phyloP scores from a whole-genome alignment of 1,284 basidiomycete species.

The Papiliotrema flavescens region DNA sequence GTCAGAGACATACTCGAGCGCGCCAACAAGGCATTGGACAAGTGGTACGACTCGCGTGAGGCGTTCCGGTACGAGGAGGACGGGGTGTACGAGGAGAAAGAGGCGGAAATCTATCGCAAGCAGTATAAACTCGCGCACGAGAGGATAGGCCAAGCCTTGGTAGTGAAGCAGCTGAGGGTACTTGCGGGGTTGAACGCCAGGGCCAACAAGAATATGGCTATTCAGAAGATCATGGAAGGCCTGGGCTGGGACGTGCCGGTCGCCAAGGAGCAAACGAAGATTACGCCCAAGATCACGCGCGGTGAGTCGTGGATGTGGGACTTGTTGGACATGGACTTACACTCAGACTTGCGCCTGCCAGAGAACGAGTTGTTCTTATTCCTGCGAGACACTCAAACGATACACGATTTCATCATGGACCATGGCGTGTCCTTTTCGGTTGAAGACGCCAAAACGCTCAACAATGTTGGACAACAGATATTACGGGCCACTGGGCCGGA shows the following conservation, averaged over 20 bases:
- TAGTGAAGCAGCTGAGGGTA: neutral
- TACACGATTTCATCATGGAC: conserved; percentile 9
- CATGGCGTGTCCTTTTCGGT: conserved; percentile 9
- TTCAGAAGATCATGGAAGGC: conserved; percentile 1
- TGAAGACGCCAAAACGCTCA: neutral
- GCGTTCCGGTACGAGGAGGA: neutral
- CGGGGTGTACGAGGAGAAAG: neutral
- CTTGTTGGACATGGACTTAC: neutral
- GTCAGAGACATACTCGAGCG: neutral
- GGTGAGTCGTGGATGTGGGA: neutral
- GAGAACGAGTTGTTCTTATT: conserved; percentile 18
- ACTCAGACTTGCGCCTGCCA: conserved; percentile 17
- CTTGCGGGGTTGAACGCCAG: neutral
- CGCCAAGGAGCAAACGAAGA: neutral
- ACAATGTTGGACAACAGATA: conserved; percentile 2
- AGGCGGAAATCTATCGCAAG: neutral
- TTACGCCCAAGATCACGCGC: neutral
- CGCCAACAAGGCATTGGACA: too few species aligned
- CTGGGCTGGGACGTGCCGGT: conserved; percentile 1
- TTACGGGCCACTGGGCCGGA: conserved; percentile 8
- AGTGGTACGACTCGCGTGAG: too few species aligned
- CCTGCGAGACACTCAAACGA: conserved; percentile 10
- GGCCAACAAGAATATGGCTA: neutral
- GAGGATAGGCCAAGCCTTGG: neutral
- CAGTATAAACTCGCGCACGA: neutral